These are phyloP conservation scores for Nakazawaea populi DNA, from an alignment of 805 yeast species.

Conservation along the genomic window DNA sequence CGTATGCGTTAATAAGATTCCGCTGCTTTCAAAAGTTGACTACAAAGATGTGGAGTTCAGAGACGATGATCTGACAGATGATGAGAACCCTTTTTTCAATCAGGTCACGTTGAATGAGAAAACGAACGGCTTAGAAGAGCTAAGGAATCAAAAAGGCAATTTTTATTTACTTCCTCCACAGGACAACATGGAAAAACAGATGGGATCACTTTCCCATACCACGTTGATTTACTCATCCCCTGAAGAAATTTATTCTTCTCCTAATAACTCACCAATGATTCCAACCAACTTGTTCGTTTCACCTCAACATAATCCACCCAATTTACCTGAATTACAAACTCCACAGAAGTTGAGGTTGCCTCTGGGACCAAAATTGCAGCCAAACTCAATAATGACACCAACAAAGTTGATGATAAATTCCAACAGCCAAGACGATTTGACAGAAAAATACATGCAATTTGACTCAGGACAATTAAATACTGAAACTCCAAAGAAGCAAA, in stretches of 20 bases:
- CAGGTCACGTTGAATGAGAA: neutral
- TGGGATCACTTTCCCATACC: conserved; percentile 23
- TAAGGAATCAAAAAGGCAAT: neutral
- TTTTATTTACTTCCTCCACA: conserved; percentile 5
- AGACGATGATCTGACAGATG: neutral
- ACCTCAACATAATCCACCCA: conserved; percentile 10
- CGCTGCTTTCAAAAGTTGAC: conserved; percentile 16
- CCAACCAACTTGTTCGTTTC: conserved; percentile 6
- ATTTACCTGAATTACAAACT: conserved; percentile 15
- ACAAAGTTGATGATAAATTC: conserved; percentile 15
- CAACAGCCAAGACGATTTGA: conserved; percentile 18
- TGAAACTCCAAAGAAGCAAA: conserved; percentile 10
- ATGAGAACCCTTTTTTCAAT: neutral
- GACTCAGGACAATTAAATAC: conserved; percentile 13
- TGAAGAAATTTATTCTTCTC: conserved; percentile 9
- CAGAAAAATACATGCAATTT: conserved; percentile 20
- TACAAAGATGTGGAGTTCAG: conserved; percentile 13
- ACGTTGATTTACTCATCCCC: conserved; percentile 28
- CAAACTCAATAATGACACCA: conserved; percentile 3
- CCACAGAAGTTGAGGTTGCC: conserved; percentile 8
- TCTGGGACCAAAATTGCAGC: conserved; percentile 17
- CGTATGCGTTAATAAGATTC: conserved; percentile 31
- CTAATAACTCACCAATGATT: conserved; percentile 10
- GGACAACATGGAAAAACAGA: conserved; percentile 3
- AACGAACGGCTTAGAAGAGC: neutral